Conservation (phyloP, 2,329 filamentous ascomycete genomes). For the Colletotrichum spaethianum region DNA sequence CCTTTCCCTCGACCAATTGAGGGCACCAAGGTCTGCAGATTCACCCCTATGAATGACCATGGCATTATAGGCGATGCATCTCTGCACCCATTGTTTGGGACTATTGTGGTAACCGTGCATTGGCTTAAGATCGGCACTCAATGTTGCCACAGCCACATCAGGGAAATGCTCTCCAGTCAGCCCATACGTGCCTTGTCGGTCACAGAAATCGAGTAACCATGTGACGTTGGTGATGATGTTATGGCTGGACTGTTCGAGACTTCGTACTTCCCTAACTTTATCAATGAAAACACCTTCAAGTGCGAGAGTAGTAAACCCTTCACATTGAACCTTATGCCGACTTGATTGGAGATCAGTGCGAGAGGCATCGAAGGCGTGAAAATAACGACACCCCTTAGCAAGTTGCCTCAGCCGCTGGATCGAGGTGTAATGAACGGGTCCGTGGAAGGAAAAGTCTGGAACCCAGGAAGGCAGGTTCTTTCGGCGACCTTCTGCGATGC, state of each 20-base stretch:
- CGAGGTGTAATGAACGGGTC: background rate
- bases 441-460: constrained; percentile 23
- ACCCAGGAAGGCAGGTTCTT: constrained; percentile 27
- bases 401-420: constrained; percentile 18
- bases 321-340: background rate
- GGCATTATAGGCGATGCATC: constrained; percentile 17
- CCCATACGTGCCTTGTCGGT: background rate
- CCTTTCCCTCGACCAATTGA: background rate
- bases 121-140: constrained; percentile 11
- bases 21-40: background rate
- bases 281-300: constrained; percentile 9
- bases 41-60: background rate
- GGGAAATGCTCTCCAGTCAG: background rate
- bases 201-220: constrained; percentile 20
- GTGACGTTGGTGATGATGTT: constrained; percentile 12
- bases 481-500: constrained; percentile 2
- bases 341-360: background rate
- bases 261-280: background rate
- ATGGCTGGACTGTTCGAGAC: background rate
- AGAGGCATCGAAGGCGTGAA: constrained; percentile 10
- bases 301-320: background rate
- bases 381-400: background rate
- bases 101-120: background rate
- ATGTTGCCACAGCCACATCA: constrained; percentile 9
- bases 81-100: constrained; percentile 1